phyloP scores from a whole-genome alignment of 768 basidiomycete genomes.

The Suillus bovinus region DNA sequence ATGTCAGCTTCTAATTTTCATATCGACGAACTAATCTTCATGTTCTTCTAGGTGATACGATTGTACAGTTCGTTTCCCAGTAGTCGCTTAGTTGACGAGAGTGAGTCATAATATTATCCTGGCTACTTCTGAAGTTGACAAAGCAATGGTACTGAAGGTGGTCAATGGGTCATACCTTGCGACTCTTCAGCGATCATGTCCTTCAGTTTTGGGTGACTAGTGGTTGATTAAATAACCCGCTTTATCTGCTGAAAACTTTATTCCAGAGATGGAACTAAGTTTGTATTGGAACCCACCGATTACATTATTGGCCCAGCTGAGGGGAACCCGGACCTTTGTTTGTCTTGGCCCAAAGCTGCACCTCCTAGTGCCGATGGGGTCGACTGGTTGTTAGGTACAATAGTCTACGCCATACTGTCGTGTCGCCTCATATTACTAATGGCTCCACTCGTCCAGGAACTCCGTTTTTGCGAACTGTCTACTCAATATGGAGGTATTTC shows the following conservation, averaged over 20 bases:
- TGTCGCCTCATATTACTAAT: background rate
- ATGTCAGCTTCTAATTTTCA: conserved; percentile 44
- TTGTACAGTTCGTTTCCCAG: conserved; percentile 60
- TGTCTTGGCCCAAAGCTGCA: conserved; percentile 71
- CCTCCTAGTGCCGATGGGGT: conserved; percentile 72
- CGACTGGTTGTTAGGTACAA: conserved; percentile 78
- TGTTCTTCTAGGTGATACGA: conserved; percentile 55
- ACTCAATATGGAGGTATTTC: conserved; percentile 71
- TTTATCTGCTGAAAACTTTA: conserved; percentile 5
- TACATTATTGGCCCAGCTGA: conserved; percentile 72
- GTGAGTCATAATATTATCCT: conserved; percentile 31
- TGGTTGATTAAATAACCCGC: background rate
- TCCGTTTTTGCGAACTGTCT: conserved; percentile 73
- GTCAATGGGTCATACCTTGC: conserved; percentile 80
- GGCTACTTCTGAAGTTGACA: background rate
- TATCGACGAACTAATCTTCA: conserved; percentile 4
- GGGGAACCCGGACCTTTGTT: conserved; percentile 65
- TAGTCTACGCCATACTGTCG: background rate
- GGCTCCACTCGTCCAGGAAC: conserved; percentile 40
- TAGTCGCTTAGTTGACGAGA: conserved; percentile 66
- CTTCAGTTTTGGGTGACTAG: conserved; percentile 67
- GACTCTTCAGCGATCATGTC: conserved; percentile 56
- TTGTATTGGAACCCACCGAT: conserved; percentile 70
- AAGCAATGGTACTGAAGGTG: conserved; percentile 34
- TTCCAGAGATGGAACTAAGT: conserved; percentile 36